Conservation (phyloP, 2,329 filamentous ascomycete species). For the Colletotrichum acutatum region DNA sequence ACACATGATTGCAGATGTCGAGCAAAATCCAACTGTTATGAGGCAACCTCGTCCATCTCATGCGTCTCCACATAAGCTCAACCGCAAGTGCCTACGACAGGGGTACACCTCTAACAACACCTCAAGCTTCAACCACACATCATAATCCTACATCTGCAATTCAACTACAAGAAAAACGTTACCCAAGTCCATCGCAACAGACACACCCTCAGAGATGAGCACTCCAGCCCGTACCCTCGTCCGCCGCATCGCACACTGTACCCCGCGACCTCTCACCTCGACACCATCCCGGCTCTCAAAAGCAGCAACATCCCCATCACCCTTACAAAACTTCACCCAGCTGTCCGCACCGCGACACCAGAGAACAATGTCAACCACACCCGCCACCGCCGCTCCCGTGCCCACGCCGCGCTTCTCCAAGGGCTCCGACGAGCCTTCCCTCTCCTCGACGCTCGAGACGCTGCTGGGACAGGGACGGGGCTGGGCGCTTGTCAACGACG, state of each 20-base stretch:
- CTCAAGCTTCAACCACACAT: not conserved
- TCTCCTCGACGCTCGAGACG: constrained; percentile 48
- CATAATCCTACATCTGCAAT: not conserved
- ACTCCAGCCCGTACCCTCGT: not conserved
- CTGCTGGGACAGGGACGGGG: constrained; percentile 48
- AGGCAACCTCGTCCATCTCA: not conserved
- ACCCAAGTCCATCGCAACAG: not conserved
- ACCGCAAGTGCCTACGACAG: not conserved
- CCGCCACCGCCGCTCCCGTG: not conserved
- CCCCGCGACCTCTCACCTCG: constrained; percentile 1
- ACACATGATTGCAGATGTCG: not conserved
- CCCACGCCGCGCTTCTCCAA: constrained; percentile 51
- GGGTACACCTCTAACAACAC: constrained; percentile 22
- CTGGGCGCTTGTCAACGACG: constrained; percentile 63
- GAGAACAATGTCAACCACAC: constrained; percentile 13
- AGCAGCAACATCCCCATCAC: not conserved
- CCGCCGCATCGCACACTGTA: constrained; percentile 11
- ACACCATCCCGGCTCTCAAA: not conserved
- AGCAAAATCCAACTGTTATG: not conserved
- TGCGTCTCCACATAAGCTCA: constrained; percentile 21
- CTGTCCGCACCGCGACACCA: not conserved
- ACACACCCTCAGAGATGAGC: constrained; percentile 7
- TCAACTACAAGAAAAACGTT: not conserved
- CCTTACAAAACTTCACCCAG: not conserved
- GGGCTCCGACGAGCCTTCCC: constrained; percentile 54